A percentile compares a stretch with the other conserved stretches of the same genome.
phyloP scores from a whole-genome alignment of 495 filamentous ascomycete species.

The Penicillium simplicissimum region DNA sequence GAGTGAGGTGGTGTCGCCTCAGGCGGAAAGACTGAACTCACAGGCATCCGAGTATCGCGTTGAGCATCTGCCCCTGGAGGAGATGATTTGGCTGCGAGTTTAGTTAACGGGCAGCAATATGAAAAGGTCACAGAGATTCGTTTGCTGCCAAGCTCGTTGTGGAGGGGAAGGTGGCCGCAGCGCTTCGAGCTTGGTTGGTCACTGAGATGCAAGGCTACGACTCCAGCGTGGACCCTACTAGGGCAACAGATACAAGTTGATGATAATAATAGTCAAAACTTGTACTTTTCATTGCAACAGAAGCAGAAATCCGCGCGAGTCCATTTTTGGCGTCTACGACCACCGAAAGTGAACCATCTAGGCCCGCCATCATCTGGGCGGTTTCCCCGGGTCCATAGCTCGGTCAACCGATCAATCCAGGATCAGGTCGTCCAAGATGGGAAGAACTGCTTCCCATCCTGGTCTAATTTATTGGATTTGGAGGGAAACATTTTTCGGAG shows the following conservation, averaged over 20 bases:
- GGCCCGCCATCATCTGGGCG: not conserved
- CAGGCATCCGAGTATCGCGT: too few relatives aligned
- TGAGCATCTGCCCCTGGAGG: not conserved
- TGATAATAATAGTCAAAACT: too few relatives aligned
- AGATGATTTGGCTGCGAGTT: too few relatives aligned
- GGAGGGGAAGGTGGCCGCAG: not conserved
- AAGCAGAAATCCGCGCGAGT: not conserved
- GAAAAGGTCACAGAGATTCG: not conserved
- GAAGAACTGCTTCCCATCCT: not conserved
- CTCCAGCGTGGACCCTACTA: not conserved
- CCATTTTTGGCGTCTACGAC: not conserved
- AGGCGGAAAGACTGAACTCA: not conserved
- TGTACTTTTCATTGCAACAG: too few relatives aligned
- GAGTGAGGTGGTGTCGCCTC: not conserved
- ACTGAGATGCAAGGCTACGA: not conserved
- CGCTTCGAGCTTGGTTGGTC: not conserved
- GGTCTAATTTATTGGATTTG: not conserved
- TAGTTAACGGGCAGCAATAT: too few relatives aligned
- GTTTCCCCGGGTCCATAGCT: not conserved
- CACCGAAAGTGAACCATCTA: not conserved
- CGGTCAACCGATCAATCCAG: not conserved
- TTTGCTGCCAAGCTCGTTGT: not conserved
- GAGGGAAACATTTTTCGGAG: not conserved
- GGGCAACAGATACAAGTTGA: too few relatives aligned
- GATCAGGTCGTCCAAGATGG: not conserved